Percentiles rank a stretch among this genome's conserved stretches.
Conservation (phyloP, 805 yeast genomes). For the Kuraishia piskuri region DNA sequence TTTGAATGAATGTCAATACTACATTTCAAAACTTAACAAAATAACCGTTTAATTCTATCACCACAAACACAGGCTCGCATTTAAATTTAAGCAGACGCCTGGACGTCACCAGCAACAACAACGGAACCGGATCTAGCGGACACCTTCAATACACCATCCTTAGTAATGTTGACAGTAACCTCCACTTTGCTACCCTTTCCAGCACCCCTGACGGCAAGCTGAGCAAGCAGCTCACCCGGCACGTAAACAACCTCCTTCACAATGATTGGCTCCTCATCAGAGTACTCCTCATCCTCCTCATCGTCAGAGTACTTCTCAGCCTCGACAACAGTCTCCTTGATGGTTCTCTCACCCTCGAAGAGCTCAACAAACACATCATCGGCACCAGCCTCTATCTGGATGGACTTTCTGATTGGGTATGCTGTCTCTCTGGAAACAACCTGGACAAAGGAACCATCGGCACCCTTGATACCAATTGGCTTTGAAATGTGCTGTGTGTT, state of each 20-base stretch:
- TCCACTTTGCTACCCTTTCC: slow-evolving; percentile 61
- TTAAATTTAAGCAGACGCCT: slow-evolving; percentile 11
- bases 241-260: slow-evolving; percentile 65
- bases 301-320: slow-evolving; percentile 47
- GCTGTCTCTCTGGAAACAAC: slow-evolving; percentile 80
- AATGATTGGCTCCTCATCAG: slow-evolving; percentile 88
- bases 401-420: slow-evolving; percentile 76
- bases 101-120: slow-evolving; percentile 40
- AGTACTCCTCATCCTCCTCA: slow-evolving; percentile 26
- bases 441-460: slow-evolving; percentile 61
- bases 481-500: slow-evolving; percentile 81
- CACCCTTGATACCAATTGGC: slow-evolving; percentile 78
- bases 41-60: neutral
- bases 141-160: slow-evolving; percentile 55
- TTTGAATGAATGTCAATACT: too few species aligned
- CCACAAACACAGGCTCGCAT: neutral
- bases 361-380: slow-evolving; percentile 61
- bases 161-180: slow-evolving; percentile 54
- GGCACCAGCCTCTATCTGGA: slow-evolving; percentile 54
- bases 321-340: slow-evolving; percentile 77
- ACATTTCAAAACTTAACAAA: neutral
- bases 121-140: slow-evolving; percentile 50
- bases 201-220: slow-evolving; percentile 65
- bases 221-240: slow-evolving; percentile 70
- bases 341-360: slow-evolving; percentile 77